Conservation (phyloP, 2,329 filamentous ascomycete species). For the Colletotrichum graminicola region DNA sequence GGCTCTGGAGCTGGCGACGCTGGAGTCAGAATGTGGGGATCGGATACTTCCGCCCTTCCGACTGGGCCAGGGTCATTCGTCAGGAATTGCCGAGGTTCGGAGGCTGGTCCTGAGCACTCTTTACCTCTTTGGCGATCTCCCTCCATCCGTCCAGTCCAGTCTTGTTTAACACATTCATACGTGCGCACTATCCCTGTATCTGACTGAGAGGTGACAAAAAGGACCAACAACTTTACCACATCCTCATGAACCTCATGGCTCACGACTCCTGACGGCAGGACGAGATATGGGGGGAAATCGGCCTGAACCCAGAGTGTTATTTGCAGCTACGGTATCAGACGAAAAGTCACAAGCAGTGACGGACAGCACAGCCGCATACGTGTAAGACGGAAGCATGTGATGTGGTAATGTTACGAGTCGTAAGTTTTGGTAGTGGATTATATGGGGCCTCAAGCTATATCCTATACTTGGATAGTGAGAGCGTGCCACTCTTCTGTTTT, state of each 20-base stretch:
- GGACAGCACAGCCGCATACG: background rate
- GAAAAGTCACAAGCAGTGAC: constrained; percentile 29
- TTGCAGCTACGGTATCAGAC: constrained; percentile 23
- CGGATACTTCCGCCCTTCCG: constrained; percentile 34
- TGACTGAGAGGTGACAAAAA: background rate
- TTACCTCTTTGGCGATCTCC: background rate
- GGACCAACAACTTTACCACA: background rate
- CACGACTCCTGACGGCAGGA: constrained; percentile 22
- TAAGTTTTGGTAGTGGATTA: constrained; percentile 29
- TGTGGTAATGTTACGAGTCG: constrained; percentile 17
- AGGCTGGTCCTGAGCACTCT: constrained; percentile 27
- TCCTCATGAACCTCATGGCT: constrained; percentile 18
- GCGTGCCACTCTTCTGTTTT: constrained; percentile 5
- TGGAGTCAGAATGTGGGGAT: constrained; percentile 10
- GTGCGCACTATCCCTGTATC: background rate
- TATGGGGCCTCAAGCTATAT: constrained; percentile 21
- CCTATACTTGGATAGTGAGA: constrained; percentile 2
- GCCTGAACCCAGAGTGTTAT: constrained; percentile 22
- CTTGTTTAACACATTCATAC: background rate
- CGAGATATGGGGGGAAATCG: constrained; percentile 3
- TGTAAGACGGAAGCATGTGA: constrained; percentile 35
- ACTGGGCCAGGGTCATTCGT: constrained; percentile 31
- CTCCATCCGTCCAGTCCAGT: background rate
- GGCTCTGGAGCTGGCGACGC: background rate
- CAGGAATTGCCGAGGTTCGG: constrained; percentile 41